Conservation (phyloP, 371 early-diverging fungal species). For the Encephalitozoon intestinalis region DNA sequence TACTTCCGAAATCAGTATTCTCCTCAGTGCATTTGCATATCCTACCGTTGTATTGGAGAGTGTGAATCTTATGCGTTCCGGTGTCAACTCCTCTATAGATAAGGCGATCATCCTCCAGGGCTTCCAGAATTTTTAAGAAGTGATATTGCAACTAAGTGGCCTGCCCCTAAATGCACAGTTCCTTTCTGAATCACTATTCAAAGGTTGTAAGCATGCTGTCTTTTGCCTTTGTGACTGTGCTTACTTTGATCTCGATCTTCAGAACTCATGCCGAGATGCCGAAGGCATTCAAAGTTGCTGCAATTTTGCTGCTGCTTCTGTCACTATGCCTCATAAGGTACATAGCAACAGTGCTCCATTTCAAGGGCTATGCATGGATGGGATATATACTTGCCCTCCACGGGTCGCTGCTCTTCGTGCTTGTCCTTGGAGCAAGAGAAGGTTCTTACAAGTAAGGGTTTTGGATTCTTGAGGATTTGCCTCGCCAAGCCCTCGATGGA, state of each 20-base stretch:
- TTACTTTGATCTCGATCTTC: not conserved
- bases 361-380: not conserved
- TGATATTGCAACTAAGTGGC: not conserved
- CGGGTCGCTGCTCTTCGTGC: not conserved
- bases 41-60: constrained; percentile 80
- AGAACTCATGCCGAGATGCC: not conserved
- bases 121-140: not conserved
- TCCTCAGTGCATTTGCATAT: constrained; percentile 83
- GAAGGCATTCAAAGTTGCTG: not conserved
- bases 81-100: constrained; percentile 19
- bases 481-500: not conserved
- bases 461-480: not conserved
- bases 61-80: constrained; percentile 22
- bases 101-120: not conserved
- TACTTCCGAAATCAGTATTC: constrained; percentile 76
- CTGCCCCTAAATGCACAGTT: not conserved
- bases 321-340: not conserved
- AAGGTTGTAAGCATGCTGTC: not conserved
- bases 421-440: not conserved
- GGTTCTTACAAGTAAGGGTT: not conserved
- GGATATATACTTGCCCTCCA: not conserved
- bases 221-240: not conserved
- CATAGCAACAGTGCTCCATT: not conserved
- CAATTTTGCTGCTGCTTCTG: not conserved
- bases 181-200: not conserved